Conservation (phyloP, 2,329 filamentous ascomycete species). For the Shiraia sp. region DNA sequence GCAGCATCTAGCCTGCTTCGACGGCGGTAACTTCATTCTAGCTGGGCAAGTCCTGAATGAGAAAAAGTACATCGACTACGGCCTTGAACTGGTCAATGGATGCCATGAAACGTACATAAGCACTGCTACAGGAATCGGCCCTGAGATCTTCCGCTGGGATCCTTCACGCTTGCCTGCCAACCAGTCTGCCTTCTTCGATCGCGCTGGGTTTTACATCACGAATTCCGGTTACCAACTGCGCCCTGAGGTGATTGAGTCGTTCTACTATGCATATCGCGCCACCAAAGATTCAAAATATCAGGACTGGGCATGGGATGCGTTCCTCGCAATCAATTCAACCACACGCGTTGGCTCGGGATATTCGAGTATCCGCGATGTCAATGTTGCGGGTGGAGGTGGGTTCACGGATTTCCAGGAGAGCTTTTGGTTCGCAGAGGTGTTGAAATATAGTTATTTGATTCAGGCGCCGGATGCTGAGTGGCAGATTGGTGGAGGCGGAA, state of each 20-base stretch:
- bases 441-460: conserved; percentile 83
- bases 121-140: conserved; percentile 75
- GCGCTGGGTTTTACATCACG: conserved; percentile 73
- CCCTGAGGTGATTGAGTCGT: conserved; percentile 80
- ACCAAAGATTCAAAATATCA: conserved; percentile 77
- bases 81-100: conserved; percentile 69
- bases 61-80: conserved; percentile 72
- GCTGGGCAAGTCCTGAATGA: conserved; percentile 71
- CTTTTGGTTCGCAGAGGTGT: conserved; percentile 84
- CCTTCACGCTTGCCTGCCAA: conserved; percentile 31
- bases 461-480: conserved; percentile 63
- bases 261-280: conserved; percentile 84
- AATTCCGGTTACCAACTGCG: conserved; percentile 67
- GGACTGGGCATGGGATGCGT: conserved; percentile 83
- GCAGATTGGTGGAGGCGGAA: conserved; percentile 56
- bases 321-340: conserved; percentile 67
- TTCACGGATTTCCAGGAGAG: conserved; percentile 77
- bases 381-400: conserved; percentile 61
- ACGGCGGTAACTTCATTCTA: conserved; percentile 80
- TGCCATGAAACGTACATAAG: conserved; percentile 74
- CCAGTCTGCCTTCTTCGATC: conserved; percentile 63
- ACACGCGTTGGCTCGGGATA: conserved; percentile 69
- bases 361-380: conserved; percentile 68
- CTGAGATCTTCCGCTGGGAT: conserved; percentile 60
- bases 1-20: conserved; percentile 72